These are phyloP conservation scores for Plasmodium sp. DNA, from an alignment of 169 alveolate genomes.

Conservation along the genomic window DNA sequence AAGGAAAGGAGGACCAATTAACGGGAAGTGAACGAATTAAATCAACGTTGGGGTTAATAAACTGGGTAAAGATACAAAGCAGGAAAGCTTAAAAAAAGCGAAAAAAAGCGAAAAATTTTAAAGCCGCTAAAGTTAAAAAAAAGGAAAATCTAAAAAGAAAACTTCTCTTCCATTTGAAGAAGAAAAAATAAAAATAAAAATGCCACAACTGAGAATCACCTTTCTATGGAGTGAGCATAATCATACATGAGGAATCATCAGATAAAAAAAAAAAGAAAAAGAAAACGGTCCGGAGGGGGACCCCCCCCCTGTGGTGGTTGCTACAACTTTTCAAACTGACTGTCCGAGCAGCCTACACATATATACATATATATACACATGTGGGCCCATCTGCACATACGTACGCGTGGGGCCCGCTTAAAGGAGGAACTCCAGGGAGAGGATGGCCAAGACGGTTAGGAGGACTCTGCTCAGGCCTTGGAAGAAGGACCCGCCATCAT, in stretches of 20 bases:
- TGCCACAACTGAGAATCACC: background rate
- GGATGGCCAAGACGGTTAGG: background rate
- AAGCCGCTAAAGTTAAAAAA: background rate
- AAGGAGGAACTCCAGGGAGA: background rate
- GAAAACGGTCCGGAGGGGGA: background rate
- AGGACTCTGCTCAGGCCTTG: background rate
- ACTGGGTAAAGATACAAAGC: background rate
- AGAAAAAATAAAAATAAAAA: too few species aligned
- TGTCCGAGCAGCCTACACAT: background rate
- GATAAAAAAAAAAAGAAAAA: background rate
- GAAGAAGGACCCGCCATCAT: slow-evolving; percentile 11
- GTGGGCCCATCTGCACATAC: background rate
- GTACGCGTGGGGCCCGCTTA: background rate
- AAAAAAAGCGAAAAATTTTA: background rate
- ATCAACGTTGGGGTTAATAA: background rate
- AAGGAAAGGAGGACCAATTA: background rate
- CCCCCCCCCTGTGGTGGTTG: background rate
- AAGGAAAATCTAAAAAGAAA: background rate
- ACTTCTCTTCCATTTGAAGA: background rate
- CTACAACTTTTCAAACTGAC: background rate
- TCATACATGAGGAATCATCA: background rate
- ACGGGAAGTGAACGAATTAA: background rate
- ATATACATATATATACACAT: background rate
- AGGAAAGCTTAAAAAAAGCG: background rate
- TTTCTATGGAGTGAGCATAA: background rate